Percentiles rank a stretch among this genome's conserved stretches.
These are phyloP conservation scores for Cryoendolithus antarcticus DNA, from an alignment of 2,329 filamentous ascomycete genomes.

Conservation along the genomic window DNA sequence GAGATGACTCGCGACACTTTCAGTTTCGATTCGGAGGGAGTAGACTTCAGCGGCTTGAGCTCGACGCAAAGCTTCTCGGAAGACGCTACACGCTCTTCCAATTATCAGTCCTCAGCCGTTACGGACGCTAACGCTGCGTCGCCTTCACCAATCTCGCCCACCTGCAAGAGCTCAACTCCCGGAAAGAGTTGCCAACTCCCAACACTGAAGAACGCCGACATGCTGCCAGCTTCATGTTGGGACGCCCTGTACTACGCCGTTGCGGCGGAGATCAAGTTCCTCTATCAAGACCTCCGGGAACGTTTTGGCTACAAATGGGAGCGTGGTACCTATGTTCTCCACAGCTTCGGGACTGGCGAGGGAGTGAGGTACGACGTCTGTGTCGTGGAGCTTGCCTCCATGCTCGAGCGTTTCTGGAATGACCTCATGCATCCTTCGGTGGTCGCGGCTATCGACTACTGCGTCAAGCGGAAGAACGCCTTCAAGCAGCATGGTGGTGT, in stretches of 20 bases:
- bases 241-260: conserved; percentile 13
- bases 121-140: background rate
- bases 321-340: conserved; percentile 7
- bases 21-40: background rate
- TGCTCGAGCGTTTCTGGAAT: conserved; percentile 13
- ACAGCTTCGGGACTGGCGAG: conserved; percentile 6
- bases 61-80: background rate
- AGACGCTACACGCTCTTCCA: background rate
- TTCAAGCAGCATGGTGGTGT: too few species aligned
- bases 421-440: conserved; percentile 9
- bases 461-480: conserved; percentile 4
- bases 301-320: conserved; percentile 7
- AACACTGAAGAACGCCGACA: background rate
- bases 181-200: conserved; percentile 1
- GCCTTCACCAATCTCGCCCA: conserved; percentile 1
- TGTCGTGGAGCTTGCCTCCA: conserved; percentile 8
- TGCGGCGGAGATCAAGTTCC: conserved; percentile 9
- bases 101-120: background rate
- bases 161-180: background rate
- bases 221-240: conserved; percentile 7
- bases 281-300: conserved; percentile 9
- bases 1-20: background rate
- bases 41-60: too few species aligned
- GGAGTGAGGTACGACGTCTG: conserved; percentile 4
- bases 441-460: conserved; percentile 10